phyloP scores from a whole-genome alignment of 257 asterid species.

The Oldenlandia corymbosa region DNA sequence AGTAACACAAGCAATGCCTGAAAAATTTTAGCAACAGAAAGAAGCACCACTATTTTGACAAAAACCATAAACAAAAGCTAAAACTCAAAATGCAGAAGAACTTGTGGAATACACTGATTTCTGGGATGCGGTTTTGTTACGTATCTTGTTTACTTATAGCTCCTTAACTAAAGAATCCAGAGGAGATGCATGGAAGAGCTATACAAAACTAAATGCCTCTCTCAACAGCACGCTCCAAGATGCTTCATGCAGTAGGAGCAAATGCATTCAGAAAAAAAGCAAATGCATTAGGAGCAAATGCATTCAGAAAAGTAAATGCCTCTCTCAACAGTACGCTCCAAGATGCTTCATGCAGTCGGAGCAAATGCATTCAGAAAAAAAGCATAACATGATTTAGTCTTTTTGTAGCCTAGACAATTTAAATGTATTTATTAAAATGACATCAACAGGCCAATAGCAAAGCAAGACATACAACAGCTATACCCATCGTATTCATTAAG shows the following conservation, averaged over 20 bases:
- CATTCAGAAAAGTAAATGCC: too few species aligned
- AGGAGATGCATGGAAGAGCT: too few species aligned
- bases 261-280: background rate
- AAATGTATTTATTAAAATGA: background rate
- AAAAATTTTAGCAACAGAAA: background rate
- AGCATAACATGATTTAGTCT: background rate
- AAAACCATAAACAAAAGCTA: too few species aligned
- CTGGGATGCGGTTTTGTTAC: background rate
- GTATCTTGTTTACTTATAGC: too few species aligned
- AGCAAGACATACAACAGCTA: constrained; percentile 84
- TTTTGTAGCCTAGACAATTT: background rate
- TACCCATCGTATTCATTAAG: constrained; percentile 82
- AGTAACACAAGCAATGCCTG: constrained; percentile 12
- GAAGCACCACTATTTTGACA: background rate
- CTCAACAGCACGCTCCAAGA: too few species aligned
- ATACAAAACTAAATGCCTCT: too few species aligned
- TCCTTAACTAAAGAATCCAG: too few species aligned
- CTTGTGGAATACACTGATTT: too few species aligned
- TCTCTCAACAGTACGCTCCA: too few species aligned
- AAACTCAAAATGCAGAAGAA: background rate
- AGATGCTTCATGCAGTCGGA: background rate
- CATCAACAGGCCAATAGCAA: background rate
- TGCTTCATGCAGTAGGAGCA: background rate
- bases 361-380: background rate
- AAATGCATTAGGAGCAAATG: too few species aligned